phyloP scores from a whole-genome alignment of 805 yeast species.

The Starmerella geochares region DNA sequence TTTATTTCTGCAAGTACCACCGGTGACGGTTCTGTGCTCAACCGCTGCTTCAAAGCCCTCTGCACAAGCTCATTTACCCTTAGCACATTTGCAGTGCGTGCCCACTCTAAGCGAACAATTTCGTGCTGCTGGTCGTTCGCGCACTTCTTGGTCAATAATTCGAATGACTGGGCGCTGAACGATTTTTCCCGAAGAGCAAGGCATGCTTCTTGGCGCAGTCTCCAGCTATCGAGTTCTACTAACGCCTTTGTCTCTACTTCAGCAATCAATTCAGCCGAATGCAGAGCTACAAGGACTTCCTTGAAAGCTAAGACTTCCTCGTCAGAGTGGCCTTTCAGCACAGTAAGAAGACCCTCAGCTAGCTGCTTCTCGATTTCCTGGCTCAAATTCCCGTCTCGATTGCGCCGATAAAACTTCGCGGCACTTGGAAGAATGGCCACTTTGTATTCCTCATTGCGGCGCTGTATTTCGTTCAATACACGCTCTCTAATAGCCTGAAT shows the following conservation, averaged over 20 bases:
- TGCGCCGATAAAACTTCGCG: slow-evolving; percentile 40
- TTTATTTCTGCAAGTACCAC: slow-evolving; percentile 1
- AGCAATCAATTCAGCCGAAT: background rate
- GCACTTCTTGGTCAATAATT: slow-evolving; percentile 10
- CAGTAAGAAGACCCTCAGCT: slow-evolving; percentile 36
- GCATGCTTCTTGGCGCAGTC: slow-evolving; percentile 42
- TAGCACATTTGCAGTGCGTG: slow-evolving; percentile 32
- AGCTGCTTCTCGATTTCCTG: slow-evolving; percentile 28
- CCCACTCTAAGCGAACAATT: slow-evolving; percentile 46
- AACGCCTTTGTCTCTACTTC: slow-evolving; percentile 24
- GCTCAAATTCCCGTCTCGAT: slow-evolving; percentile 26
- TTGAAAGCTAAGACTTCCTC: slow-evolving; percentile 14
- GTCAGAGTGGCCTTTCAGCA: slow-evolving; percentile 32
- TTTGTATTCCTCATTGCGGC: slow-evolving; percentile 59
- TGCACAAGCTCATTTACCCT: background rate
- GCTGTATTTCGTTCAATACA: slow-evolving; percentile 49
- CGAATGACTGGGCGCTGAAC: slow-evolving; percentile 17
- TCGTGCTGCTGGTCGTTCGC: slow-evolving; percentile 33
- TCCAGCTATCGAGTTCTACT: slow-evolving; percentile 42
- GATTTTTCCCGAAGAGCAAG: slow-evolving; percentile 32
- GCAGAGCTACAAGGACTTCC: slow-evolving; percentile 8
- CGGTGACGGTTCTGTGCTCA: slow-evolving; percentile 2
- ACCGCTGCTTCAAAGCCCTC: background rate
- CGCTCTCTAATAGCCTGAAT: slow-evolving; percentile 36
- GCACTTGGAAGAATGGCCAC: slow-evolving; percentile 43